Conservation (phyloP, 768 basidiomycete species). For the Podaxis pistillaris region DNA sequence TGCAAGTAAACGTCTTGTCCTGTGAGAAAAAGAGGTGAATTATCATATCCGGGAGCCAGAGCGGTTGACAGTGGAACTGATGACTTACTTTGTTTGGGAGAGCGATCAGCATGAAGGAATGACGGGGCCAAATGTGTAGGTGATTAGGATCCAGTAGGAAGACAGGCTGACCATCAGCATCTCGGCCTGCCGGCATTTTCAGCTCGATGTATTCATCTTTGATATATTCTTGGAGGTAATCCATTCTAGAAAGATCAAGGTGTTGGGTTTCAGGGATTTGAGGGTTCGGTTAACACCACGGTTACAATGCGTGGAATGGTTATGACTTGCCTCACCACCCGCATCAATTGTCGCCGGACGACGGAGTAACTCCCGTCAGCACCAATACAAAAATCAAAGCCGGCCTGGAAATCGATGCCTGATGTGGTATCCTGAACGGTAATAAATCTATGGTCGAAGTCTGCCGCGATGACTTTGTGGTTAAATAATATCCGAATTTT, state of each 20-base stretch:
- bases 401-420: conserved; percentile 40
- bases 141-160: conserved; percentile 93
- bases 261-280: conserved; percentile 30
- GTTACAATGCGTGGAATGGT: not conserved
- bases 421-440: conserved; percentile 45
- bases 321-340: conserved; percentile 72
- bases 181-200: conserved; percentile 83
- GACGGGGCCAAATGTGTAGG: conserved; percentile 98
- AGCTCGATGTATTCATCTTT: conserved; percentile 96
- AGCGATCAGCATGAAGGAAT: conserved; percentile 99
- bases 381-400: conserved; percentile 83
- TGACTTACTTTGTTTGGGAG: conserved; percentile 87
- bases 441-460: conserved; percentile 68
- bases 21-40: conserved; percentile 36
- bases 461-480: conserved; percentile 73
- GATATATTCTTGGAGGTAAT: conserved; percentile 94
- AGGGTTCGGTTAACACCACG: not conserved
- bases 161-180: conserved; percentile 54
- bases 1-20: conserved; percentile 98
- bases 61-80: conserved; percentile 7
- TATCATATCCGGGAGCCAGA: not conserved
- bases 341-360: conserved; percentile 93
- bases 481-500: conserved; percentile 75
- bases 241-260: conserved; percentile 61
- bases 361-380: conserved; percentile 94